Conservation (phyloP, 371 early-diverging fungal genomes). For the Chytridiales sp. region DNA sequence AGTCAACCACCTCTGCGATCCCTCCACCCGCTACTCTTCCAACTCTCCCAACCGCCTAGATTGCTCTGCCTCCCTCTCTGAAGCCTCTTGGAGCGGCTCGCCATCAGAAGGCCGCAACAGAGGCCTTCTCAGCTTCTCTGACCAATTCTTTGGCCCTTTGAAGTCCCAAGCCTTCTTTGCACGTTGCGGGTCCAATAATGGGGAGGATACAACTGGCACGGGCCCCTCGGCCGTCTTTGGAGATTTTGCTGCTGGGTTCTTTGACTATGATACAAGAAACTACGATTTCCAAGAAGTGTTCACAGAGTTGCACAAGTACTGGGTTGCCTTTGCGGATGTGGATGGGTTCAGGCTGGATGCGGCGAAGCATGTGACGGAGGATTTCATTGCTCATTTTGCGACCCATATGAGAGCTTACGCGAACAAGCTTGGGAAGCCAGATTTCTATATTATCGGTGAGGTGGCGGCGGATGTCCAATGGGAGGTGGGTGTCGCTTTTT, state of each 20-base stretch:
- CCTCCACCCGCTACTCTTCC: background rate
- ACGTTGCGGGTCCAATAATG: slow-evolving; percentile 6
- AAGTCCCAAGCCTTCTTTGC: slow-evolving; percentile 10
- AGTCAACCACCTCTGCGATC: slow-evolving; percentile 18
- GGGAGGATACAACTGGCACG: slow-evolving; percentile 6
- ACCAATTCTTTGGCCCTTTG: slow-evolving; percentile 3
- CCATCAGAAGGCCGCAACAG: background rate
- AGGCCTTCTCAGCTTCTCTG: slow-evolving; percentile 6
- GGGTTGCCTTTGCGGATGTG: slow-evolving; percentile 16
- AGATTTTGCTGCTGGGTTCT: slow-evolving; percentile 10
- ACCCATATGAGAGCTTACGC: slow-evolving; percentile 9
- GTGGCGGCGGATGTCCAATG: slow-evolving; percentile 18
- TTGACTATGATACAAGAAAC: slow-evolving; percentile 19
- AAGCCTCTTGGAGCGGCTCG: background rate
- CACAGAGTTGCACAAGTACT: slow-evolving; percentile 16
- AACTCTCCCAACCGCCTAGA: background rate
- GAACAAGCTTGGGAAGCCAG: slow-evolving; percentile 7
- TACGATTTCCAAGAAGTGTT: slow-evolving; percentile 15
- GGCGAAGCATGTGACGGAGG: slow-evolving; percentile 12
- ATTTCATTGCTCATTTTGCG: slow-evolving; percentile 9
- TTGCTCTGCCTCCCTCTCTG: background rate
- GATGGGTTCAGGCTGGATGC: slow-evolving; percentile 17
- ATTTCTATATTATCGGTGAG: slow-evolving; percentile 15
- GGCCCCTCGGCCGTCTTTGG: slow-evolving; percentile 7
- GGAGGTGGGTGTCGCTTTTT: no score